These are phyloP conservation scores for Mesembryanthemum crystallinum DNA, from an alignment of 148 eudicot species.

Conservation along the genomic window DNA sequence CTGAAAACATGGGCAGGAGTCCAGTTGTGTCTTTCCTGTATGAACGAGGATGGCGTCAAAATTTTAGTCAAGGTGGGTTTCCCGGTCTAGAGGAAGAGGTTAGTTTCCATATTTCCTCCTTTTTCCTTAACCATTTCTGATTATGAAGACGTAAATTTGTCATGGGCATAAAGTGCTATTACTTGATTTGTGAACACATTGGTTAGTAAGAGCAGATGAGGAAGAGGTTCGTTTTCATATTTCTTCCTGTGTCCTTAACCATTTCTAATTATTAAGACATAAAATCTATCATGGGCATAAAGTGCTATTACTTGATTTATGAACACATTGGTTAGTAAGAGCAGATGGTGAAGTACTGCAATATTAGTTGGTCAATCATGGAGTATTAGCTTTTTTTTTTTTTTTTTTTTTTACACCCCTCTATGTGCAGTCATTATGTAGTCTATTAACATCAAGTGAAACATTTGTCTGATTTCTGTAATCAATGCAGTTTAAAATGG, in stretches of 20 bases:
- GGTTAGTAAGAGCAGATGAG: not conserved
- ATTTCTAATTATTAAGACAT: not conserved
- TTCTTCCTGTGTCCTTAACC: too few species aligned
- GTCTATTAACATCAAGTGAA: not conserved
- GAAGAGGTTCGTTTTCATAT: too few species aligned
- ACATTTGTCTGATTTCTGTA: conserved; percentile 15
- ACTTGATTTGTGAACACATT: conserved; percentile 2
- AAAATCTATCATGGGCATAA: not conserved
- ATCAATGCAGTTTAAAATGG: conserved; percentile 79
- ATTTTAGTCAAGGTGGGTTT: conserved; percentile 77
- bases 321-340: not conserved
- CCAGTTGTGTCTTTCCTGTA: conserved; percentile 90
- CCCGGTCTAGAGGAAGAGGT: conserved; percentile 99
- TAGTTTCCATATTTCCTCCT: conserved; percentile 4
- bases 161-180: not conserved
- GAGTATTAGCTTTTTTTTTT: not conserved
- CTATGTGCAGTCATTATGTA: conserved; percentile 2
- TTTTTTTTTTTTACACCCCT: not conserved
- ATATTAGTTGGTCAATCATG: not conserved
- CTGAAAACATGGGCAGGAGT: conserved; percentile 48
- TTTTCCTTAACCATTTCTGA: not conserved
- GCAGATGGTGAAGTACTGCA: not conserved
- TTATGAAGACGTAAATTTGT: not conserved
- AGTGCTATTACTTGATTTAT: not conserved
- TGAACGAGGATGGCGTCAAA: conserved; percentile 99